A percentile compares a stretch with the other conserved stretches of the same genome.
phyloP scores from a whole-genome alignment of 257 asterid genomes.

The Ilex aquifolium region DNA sequence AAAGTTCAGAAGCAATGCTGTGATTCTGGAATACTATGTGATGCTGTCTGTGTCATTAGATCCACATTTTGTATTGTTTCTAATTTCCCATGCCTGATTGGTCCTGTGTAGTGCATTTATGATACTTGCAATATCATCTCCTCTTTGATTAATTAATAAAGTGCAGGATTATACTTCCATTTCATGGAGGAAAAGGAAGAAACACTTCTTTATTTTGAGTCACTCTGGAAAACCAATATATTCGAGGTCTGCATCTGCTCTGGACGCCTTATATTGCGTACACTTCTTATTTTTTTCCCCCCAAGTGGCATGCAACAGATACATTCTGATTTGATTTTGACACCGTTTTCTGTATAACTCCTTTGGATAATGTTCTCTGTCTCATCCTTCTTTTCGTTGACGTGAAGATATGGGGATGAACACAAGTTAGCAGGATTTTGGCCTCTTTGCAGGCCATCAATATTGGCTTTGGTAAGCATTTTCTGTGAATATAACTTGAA shows the following conservation, averaged over 20 bases:
- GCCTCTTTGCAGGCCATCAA: conserved; percentile 98
- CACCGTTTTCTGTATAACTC: not conserved
- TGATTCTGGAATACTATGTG: no score
- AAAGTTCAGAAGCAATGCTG: no score
- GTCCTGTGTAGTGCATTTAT: not conserved
- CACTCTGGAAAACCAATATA: conserved; percentile 95
- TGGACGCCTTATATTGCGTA: conserved; percentile 1
- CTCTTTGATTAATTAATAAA: conserved; percentile 26
- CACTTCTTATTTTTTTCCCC: not conserved
- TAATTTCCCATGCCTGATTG: no score
- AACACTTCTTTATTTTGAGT: conserved; percentile 89
- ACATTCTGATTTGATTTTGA: conserved; percentile 7
- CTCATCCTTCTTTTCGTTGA: conserved; percentile 10
- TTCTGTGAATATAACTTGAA: not conserved
- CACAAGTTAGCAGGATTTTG: conserved; percentile 95
- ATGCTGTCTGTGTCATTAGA: no score
- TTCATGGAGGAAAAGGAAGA: conserved; percentile 98
- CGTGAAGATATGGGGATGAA: conserved; percentile 89
- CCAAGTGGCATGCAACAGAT: not conserved
- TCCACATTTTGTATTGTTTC: no score
- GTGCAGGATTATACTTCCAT: conserved; percentile 89
- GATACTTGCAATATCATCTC: conserved; percentile 4
- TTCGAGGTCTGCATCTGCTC: conserved; percentile 55
- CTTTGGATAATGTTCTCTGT: conserved; percentile 6
- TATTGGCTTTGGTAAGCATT: conserved; percentile 88